phyloP scores from a whole-genome alignment of 1,284 basidiomycete genomes.

The Leccinum huronense region DNA sequence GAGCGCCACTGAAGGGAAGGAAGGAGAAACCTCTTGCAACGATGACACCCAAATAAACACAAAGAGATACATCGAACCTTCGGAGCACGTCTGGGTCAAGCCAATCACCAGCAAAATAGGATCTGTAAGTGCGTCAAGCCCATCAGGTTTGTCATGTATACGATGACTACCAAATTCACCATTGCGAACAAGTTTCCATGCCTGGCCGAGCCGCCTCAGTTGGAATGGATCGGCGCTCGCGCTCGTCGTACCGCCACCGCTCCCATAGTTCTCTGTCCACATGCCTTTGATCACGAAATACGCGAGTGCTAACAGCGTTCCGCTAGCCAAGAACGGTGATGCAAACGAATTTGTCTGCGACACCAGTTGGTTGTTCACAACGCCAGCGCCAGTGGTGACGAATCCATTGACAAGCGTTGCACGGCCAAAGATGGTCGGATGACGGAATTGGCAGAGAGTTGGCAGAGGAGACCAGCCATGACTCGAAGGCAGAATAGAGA shows the following conservation, averaged over 20 bases:
- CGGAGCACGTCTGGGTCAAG: slow-evolving; percentile 72
- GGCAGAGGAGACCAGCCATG: slow-evolving; percentile 68
- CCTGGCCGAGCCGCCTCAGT: slow-evolving; percentile 50
- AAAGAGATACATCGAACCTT: slow-evolving; percentile 80
- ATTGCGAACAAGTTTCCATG: slow-evolving; percentile 55
- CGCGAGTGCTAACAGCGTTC: slow-evolving; percentile 49
- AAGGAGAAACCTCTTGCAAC: slow-evolving; percentile 55
- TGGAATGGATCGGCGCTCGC: slow-evolving; percentile 46
- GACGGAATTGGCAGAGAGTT: slow-evolving; percentile 50
- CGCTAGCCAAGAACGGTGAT: slow-evolving; percentile 66
- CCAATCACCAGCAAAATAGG: slow-evolving; percentile 64
- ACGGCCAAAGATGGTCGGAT: slow-evolving; percentile 61
- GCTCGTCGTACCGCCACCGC: slow-evolving; percentile 35
- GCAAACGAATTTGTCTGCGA: slow-evolving; percentile 47
- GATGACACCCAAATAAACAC: slow-evolving; percentile 79
- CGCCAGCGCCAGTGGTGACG: slow-evolving; percentile 63
- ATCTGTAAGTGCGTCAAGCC: slow-evolving; percentile 38
- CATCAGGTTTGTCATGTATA: slow-evolving; percentile 2
- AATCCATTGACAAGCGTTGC: slow-evolving; percentile 71
- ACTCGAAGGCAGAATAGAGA: slow-evolving; percentile 71
- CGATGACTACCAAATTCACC: slow-evolving; percentile 39
- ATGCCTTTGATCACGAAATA: slow-evolving; percentile 55
- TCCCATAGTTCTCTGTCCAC: slow-evolving; percentile 71
- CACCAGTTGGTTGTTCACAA: slow-evolving; percentile 63
- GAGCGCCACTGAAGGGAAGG: slow-evolving; percentile 36